A percentile compares a stretch with the other conserved stretches of the same genome.
These are phyloP conservation scores for Penicillium angulare DNA, from an alignment of 495 filamentous ascomycete genomes.

Conservation along the genomic window DNA sequence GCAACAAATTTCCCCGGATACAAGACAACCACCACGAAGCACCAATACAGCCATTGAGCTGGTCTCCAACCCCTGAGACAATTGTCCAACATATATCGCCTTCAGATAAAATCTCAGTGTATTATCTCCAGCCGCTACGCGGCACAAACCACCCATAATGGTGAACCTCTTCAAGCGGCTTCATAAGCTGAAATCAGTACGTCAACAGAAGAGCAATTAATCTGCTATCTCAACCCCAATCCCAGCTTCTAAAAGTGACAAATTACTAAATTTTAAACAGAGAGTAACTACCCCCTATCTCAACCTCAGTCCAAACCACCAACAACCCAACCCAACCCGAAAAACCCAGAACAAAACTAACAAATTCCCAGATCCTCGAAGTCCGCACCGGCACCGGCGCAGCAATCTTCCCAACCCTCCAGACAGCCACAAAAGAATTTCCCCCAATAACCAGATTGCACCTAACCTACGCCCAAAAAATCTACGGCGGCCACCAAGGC, in stretches of 20 bases:
- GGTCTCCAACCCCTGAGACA: too few relatives aligned
- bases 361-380: slow-evolving; percentile 57
- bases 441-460: slow-evolving; percentile 73
- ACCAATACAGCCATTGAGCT: slow-evolving; percentile 2
- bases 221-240: too few relatives aligned
- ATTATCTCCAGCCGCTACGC: slow-evolving; percentile 22
- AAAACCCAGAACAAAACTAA: slow-evolving; percentile 9
- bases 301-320: too few relatives aligned
- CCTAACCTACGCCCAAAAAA: slow-evolving; percentile 70
- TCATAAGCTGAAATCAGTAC: slow-evolving; percentile 73
- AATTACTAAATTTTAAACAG: too few relatives aligned
- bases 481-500: slow-evolving; percentile 64
- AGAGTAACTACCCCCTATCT: slow-evolving; percentile 32
- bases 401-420: slow-evolving; percentile 63
- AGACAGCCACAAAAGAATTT: slow-evolving; percentile 48
- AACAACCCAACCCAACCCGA: not conserved
- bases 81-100: too few relatives aligned
- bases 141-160: slow-evolving; percentile 51
- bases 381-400: slow-evolving; percentile 79
- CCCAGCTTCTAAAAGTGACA: too few relatives aligned
- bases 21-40: slow-evolving; percentile 11
- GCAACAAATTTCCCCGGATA: slow-evolving; percentile 29
- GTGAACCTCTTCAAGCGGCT: slow-evolving; percentile 76
- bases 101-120: too few relatives aligned
- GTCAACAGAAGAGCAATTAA: slow-evolving; percentile 27